phyloP scores from a whole-genome alignment of 768 basidiomycete genomes.

The Mycena chlorophos region DNA sequence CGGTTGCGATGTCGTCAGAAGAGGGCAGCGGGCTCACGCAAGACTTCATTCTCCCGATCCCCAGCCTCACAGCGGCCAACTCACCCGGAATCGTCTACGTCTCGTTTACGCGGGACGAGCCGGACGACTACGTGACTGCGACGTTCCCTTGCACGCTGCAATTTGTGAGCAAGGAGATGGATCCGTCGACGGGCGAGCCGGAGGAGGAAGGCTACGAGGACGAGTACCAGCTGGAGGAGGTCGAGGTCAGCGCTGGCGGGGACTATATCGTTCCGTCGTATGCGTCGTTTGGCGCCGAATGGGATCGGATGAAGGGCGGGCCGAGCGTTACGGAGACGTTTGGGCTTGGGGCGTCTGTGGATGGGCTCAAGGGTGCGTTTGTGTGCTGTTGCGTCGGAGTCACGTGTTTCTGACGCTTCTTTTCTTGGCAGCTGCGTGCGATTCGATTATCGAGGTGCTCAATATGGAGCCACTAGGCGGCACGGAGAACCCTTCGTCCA shows the following conservation, averaged over 20 bases:
- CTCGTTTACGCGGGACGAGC: slow-evolving; percentile 83
- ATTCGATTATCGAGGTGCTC: slow-evolving; percentile 92
- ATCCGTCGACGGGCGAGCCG: slow-evolving; percentile 91
- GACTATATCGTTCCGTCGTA: slow-evolving; percentile 98
- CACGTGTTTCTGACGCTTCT: slow-evolving; percentile 21
- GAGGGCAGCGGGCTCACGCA: slow-evolving; percentile 78
- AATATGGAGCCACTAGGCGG: slow-evolving; percentile 98
- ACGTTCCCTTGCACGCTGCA: slow-evolving; percentile 91
- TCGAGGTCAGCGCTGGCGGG: slow-evolving; percentile 87
- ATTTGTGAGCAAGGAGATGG: slow-evolving; percentile 96
- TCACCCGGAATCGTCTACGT: slow-evolving; percentile 91
- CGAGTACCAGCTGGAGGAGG: slow-evolving; percentile 96
- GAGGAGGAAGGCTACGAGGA: slow-evolving; percentile 99
- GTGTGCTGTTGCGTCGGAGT: slow-evolving; percentile 5
- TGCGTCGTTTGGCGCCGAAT: slow-evolving; percentile 87
- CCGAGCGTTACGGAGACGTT: slow-evolving; percentile 90
- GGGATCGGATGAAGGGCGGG: slow-evolving; percentile 85
- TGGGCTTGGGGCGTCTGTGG: slow-evolving; percentile 78
- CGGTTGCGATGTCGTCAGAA: slow-evolving; percentile 83
- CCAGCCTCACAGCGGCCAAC: slow-evolving; percentile 62
- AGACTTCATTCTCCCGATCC: slow-evolving; percentile 90
- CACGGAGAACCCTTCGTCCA: slow-evolving; percentile 75
- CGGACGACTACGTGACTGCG: slow-evolving; percentile 74
- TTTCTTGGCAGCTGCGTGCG: slow-evolving; percentile 85
- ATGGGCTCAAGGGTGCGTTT: slow-evolving; percentile 85